phyloP scores from a whole-genome alignment of 2,329 filamentous ascomycete species.

The Sordariomycetes sp. region DNA sequence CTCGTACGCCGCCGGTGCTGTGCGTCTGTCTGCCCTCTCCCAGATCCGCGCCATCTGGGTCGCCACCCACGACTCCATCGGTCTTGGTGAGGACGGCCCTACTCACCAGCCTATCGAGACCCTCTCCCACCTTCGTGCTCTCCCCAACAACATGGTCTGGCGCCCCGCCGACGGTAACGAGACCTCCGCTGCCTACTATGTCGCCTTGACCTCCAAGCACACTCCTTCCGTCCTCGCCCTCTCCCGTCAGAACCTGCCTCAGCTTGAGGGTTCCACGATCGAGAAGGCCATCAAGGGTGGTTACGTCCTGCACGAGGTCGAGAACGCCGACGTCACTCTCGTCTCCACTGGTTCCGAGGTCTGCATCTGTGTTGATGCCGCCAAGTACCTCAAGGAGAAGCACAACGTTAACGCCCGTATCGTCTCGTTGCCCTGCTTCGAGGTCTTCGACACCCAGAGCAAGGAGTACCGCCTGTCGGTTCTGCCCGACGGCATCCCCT shows the following conservation, averaged over 20 bases:
- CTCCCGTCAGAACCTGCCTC: conserved; percentile 95
- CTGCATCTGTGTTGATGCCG: conserved; percentile 83
- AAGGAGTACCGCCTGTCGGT: conserved; percentile 94
- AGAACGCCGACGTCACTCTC: conserved; percentile 78
- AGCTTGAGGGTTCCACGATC: conserved; percentile 89
- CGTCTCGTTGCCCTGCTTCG: conserved; percentile 92
- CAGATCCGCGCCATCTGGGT: conserved; percentile 90
- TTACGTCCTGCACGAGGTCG: conserved; percentile 78
- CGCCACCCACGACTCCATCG: conserved; percentile 97
- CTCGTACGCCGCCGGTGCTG: conserved; percentile 90
- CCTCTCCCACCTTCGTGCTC: conserved; percentile 92
- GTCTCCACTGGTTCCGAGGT: conserved; percentile 97
- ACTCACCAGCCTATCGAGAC: conserved; percentile 99
- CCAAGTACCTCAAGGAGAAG: conserved; percentile 84
- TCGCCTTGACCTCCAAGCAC: conserved; percentile 79
- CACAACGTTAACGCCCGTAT: conserved; percentile 82
- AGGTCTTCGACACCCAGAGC: conserved; percentile 88
- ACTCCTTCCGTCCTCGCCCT: conserved; percentile 91
- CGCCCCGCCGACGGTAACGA: conserved; percentile 97
- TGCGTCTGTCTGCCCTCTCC: conserved; percentile 88
- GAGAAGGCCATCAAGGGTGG: conserved; percentile 90
- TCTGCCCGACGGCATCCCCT: conserved; percentile 87
- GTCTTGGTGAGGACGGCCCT: conserved; percentile 95
- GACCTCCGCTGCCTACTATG: conserved; percentile 95
- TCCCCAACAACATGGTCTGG: conserved; percentile 99